phyloP scores from a whole-genome alignment of 306 rosid species.

The Coriaria nepalensis region DNA sequence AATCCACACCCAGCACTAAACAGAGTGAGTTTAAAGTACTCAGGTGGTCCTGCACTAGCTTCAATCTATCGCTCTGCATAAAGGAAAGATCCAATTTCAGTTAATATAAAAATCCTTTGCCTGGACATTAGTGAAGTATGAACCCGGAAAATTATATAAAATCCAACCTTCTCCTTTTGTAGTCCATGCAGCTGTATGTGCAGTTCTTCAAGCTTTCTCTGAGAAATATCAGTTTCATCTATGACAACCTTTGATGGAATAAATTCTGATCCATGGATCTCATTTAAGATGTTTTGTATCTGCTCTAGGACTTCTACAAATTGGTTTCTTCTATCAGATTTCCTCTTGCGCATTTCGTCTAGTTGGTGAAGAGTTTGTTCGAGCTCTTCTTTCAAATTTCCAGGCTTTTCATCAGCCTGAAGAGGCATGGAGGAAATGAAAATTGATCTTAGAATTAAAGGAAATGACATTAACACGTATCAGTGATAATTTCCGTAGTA shows the following conservation, averaged over 20 bases:
- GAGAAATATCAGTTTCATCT: conserved; percentile 48
- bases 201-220: conserved; percentile 38
- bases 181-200: conserved; percentile 19
- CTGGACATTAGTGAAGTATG: too few relatives aligned
- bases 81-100: too few relatives aligned
- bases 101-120: too few relatives aligned
- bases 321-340: conserved; percentile 41
- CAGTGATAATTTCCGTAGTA: too few relatives aligned
- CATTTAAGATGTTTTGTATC: conserved; percentile 34
- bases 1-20: conserved; percentile 37
- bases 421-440: too few relatives aligned
- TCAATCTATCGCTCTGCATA: conserved; percentile 38
- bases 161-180: conserved; percentile 55
- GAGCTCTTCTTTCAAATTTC: conserved; percentile 43
- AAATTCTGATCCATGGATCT: conserved; percentile 25
- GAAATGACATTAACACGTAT: too few relatives aligned
- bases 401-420: conserved; percentile 37
- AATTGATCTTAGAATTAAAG: background rate
- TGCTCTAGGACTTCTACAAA: conserved; percentile 34
- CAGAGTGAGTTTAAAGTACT: conserved; percentile 20
- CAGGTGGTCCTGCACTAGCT: conserved; percentile 30
- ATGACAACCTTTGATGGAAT: conserved; percentile 16
- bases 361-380: conserved; percentile 31
- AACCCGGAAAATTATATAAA: background rate
- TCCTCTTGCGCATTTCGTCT: conserved; percentile 37